These are phyloP conservation scores for Podospora anserina DNA, from an alignment of 495 filamentous ascomycete genomes.

Conservation along the genomic window DNA sequence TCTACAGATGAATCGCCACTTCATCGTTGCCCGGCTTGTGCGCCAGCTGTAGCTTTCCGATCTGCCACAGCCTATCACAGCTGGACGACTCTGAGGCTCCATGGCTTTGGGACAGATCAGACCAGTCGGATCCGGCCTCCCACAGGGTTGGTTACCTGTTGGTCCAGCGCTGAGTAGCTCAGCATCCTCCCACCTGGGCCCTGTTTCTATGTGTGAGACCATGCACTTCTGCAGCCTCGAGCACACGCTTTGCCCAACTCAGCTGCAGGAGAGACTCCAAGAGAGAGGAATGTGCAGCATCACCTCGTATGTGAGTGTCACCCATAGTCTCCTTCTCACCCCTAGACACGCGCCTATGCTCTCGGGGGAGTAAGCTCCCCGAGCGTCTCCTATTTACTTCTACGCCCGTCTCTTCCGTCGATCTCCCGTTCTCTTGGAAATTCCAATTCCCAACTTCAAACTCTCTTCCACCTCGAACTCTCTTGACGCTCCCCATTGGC, in stretches of 20 bases:
- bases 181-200: neutral
- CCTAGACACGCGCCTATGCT: neutral
- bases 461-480: neutral
- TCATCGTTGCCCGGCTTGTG: conserved; percentile 27
- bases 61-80: conserved; percentile 19
- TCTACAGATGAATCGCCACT: conserved; percentile 20
- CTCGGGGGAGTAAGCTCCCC: conserved; percentile 13
- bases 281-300: conserved; percentile 7
- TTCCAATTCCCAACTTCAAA: neutral
- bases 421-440: conserved; percentile 3
- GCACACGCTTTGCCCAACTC: conserved; percentile 24
- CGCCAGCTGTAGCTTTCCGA: conserved; percentile 20
- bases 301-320: conserved; percentile 8
- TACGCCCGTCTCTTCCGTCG: conserved; percentile 11
- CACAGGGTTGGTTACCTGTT: neutral
- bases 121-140: conserved; percentile 6
- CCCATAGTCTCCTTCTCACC: neutral
- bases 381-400: conserved; percentile 18
- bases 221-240: conserved; percentile 27
- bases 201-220: conserved; percentile 22
- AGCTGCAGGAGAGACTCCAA: conserved; percentile 13
- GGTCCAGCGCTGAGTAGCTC: neutral
- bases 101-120: conserved; percentile 14
- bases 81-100: conserved; percentile 23
- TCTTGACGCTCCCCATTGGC: neutral